Evolutionary conservation across 73 alveolate genomes (phyloP).

Genomic region (Blepharisma japonicum): DNA sequence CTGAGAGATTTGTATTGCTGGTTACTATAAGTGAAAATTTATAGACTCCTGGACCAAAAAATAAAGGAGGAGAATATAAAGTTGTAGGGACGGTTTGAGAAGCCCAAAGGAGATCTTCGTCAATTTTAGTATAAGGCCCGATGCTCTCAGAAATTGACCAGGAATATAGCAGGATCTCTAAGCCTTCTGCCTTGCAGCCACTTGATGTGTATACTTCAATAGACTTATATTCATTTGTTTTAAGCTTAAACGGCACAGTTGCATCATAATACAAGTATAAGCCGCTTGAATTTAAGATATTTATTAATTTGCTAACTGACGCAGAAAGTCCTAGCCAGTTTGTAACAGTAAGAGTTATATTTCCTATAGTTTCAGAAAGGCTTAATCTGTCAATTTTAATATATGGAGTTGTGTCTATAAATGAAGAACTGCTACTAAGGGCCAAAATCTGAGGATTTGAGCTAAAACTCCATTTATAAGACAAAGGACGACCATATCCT

Average conservation of each 20-base stretch:
- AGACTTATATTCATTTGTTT: neutral
- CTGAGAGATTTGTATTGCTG: neutral
- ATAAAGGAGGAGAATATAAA: neutral
- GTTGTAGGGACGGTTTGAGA: neutral
- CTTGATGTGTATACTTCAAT: neutral
- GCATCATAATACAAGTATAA: neutral
- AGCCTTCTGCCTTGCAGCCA: neutral
- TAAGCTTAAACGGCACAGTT: neutral
- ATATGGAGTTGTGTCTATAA: too few species aligned
- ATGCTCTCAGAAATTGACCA: neutral
- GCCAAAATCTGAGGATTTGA: too few species aligned
- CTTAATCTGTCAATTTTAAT: too few species aligned
- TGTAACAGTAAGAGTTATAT: neutral
- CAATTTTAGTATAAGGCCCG: neutral
- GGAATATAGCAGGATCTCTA: neutral
- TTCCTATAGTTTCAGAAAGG: too few species aligned
- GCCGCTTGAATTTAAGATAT: neutral
- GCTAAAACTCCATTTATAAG: neutral
- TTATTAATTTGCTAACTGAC: neutral
- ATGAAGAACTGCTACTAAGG: too few species aligned
- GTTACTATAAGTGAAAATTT: neutral
- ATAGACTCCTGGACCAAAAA: neutral
- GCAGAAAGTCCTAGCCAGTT: neutral
- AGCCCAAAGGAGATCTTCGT: neutral
- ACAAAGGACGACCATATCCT: neutral